phyloP scores from a whole-genome alignment of 129 eudicot species.

The Chrysanthemum makinoi region DNA sequence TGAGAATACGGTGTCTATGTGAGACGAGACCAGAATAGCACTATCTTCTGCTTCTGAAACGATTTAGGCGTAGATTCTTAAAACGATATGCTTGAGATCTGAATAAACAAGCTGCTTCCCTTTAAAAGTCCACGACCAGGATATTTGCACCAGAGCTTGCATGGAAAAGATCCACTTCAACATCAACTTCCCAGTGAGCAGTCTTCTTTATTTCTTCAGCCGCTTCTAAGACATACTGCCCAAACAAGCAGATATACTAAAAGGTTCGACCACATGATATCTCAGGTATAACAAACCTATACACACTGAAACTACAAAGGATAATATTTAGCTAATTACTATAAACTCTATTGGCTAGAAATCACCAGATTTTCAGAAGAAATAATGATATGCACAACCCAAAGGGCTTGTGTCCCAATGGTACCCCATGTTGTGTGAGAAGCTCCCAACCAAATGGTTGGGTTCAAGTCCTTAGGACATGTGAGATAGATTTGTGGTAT shows the following conservation, averaged over 20 bases:
- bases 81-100: slow-evolving; percentile 71
- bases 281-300: not conserved
- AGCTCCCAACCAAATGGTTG: too few species aligned
- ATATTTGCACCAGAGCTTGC: slow-evolving; percentile 72
- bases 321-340: too few species aligned
- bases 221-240: slow-evolving; percentile 73
- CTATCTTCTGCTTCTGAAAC: slow-evolving; percentile 64
- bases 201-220: slow-evolving; percentile 59
- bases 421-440: too few species aligned
- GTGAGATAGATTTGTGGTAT: too few species aligned
- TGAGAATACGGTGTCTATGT: slow-evolving; percentile 83
- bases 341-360: too few species aligned
- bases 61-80: slow-evolving; percentile 76
- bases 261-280: not conserved
- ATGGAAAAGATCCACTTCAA: slow-evolving; percentile 80
- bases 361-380: too few species aligned
- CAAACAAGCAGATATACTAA: slow-evolving; percentile 9
- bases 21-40: slow-evolving; percentile 92
- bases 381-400: too few species aligned
- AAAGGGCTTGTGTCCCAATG: too few species aligned
- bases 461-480: too few species aligned
- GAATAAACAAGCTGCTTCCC: slow-evolving; percentile 83
- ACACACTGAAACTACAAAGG: too few species aligned
- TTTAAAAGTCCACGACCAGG: slow-evolving; percentile 69
- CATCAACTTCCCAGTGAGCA: slow-evolving; percentile 98